phyloP scores from a whole-genome alignment of 495 filamentous ascomycete genomes.

The Xanthoparmelia taractica region DNA sequence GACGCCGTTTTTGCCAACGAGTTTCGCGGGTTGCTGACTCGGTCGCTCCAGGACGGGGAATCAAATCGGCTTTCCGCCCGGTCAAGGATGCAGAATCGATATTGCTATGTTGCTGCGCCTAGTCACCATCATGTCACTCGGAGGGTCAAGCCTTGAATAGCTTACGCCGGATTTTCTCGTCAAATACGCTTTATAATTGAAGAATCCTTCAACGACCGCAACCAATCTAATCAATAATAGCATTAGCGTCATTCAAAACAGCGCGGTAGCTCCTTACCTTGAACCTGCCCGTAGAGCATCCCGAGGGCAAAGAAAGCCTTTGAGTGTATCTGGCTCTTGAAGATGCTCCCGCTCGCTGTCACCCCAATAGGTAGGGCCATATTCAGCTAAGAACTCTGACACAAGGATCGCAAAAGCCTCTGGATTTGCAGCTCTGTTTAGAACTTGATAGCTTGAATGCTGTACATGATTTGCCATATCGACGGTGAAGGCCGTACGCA shows the following conservation, averaged over 20 bases:
- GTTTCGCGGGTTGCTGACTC: neutral
- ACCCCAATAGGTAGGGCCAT: constrained; percentile 5
- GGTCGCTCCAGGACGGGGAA: neutral
- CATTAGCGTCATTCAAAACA: neutral
- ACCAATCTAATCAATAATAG: neutral
- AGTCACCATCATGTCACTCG: neutral
- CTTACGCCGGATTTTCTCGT: neutral
- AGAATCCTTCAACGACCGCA: neutral
- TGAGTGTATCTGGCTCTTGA: neutral
- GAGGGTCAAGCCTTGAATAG: no score
- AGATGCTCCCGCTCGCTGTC: neutral
- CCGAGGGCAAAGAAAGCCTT: constrained; percentile 9
- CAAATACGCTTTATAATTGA: neutral
- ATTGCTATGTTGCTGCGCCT: neutral
- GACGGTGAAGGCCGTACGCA: neutral
- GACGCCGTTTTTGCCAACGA: neutral
- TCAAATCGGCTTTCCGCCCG: neutral
- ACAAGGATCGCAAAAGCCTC: constrained; percentile 9
- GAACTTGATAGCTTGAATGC: neutral
- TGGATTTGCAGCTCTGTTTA: neutral
- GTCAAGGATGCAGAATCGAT: neutral
- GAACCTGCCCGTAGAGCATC: constrained; percentile 1
- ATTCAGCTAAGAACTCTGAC: constrained; percentile 5
- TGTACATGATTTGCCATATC: neutral
- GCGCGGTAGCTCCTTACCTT: neutral